Percentiles rank a stretch among this genome's conserved stretches.
These are phyloP conservation scores for Colletotrichum tanaceti DNA, from an alignment of 2,329 filamentous ascomycete genomes.

Conservation along the genomic window DNA sequence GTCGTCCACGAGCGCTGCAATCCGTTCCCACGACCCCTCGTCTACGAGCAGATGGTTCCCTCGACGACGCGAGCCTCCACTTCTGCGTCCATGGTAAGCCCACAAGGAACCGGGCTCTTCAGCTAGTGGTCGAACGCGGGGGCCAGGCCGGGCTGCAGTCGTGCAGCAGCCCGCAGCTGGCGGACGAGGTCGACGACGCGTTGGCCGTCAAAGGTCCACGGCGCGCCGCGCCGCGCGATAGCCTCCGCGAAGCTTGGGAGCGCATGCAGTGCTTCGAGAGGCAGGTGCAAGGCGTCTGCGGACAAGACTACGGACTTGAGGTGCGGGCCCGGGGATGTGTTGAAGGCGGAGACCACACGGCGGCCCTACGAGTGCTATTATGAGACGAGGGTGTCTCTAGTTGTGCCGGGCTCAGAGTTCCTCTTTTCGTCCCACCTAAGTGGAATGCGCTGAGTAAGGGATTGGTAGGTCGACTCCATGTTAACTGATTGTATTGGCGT, in stretches of 20 bases:
- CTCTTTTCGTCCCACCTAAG: slow-evolving; percentile 43
- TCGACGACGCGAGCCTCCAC: slow-evolving; percentile 54
- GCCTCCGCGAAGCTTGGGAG: slow-evolving; percentile 44
- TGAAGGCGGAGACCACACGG: slow-evolving; percentile 43
- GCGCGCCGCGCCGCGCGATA: slow-evolving; percentile 46
- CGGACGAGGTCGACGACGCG: slow-evolving; percentile 43
- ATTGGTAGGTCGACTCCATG: slow-evolving; percentile 46
- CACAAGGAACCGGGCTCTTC: slow-evolving; percentile 55
- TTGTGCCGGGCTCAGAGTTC: neutral
- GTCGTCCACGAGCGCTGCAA: slow-evolving; percentile 60
- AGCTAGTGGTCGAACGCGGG: slow-evolving; percentile 64
- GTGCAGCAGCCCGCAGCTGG: slow-evolving; percentile 39
- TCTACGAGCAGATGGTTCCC: slow-evolving; percentile 62
- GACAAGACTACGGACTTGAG: slow-evolving; percentile 26
- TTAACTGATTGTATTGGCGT: neutral
- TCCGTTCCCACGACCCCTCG: slow-evolving; percentile 57
- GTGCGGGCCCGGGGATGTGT: slow-evolving; percentile 10
- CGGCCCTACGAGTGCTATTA: slow-evolving; percentile 49
- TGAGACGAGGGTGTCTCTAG: slow-evolving; percentile 39
- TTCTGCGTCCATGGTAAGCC: slow-evolving; percentile 14
- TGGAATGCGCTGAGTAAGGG: slow-evolving; percentile 42
- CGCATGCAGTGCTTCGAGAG: slow-evolving; percentile 41
- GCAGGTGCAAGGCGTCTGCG: slow-evolving; percentile 48
- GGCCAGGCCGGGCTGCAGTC: slow-evolving; percentile 42
- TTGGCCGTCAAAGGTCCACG: slow-evolving; percentile 49